Evolutionary conservation across 2,329 filamentous ascomycete species (phyloP).

Genomic region (Colletotrichum zoysiae): DNA sequence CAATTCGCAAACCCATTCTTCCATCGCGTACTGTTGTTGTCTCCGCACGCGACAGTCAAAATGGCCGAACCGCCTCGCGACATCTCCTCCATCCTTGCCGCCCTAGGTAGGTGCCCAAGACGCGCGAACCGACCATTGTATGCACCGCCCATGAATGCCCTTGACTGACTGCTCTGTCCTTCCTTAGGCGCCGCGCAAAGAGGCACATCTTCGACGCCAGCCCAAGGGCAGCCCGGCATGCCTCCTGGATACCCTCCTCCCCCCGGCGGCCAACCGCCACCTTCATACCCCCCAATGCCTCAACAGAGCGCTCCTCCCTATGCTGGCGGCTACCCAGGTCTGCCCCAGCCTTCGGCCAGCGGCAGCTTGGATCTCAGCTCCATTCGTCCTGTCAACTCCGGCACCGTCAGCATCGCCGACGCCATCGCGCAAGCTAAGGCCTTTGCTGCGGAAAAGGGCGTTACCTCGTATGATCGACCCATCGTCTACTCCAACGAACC

Average conservation of each 20-base stretch:
- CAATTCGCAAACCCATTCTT: background rate
- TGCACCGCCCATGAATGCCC: conserved; percentile 27
- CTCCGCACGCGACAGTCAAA: conserved; percentile 27
- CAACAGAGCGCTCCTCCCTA: conserved; percentile 52
- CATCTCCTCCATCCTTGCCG: conserved; percentile 62
- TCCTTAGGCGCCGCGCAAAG: conserved; percentile 57
- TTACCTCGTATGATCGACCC: conserved; percentile 72
- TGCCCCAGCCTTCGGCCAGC: conserved; percentile 78
- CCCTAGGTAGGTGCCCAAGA: conserved; percentile 57
- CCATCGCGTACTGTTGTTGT: background rate
- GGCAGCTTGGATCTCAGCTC: conserved; percentile 84
- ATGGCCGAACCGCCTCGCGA: conserved; percentile 57
- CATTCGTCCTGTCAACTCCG: conserved; percentile 83
- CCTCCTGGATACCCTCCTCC: conserved; percentile 56
- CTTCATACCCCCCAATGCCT: conserved; percentile 54
- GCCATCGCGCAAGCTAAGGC: conserved; percentile 87
- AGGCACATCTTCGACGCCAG: conserved; percentile 56
- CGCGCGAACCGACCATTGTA: conserved; percentile 21
- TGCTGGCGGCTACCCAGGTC: conserved; percentile 54
- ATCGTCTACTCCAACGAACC: conserved; percentile 57
- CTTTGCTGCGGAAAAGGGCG: conserved; percentile 83
- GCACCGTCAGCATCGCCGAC: conserved; percentile 85
- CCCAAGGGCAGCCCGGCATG: conserved; percentile 56
- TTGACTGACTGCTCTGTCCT: conserved; percentile 41
- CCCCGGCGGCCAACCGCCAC: conserved; percentile 51